Conservation (phyloP, 2,329 filamentous ascomycete species). For the Penicillium verrucosum region DNA sequence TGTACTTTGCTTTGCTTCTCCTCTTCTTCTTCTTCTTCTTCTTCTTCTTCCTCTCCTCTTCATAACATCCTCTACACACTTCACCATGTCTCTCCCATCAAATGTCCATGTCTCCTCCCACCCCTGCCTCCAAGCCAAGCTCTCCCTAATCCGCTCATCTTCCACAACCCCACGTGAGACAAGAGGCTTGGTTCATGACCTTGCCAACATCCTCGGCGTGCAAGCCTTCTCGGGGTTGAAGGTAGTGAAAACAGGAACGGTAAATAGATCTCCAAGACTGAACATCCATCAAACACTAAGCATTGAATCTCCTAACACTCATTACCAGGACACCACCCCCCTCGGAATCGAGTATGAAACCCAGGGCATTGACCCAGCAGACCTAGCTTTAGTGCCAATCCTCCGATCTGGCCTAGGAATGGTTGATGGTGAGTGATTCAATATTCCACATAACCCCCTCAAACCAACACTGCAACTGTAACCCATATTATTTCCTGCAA, state of each 20-base stretch:
- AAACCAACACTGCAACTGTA: neutral
- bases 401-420: constrained; percentile 89
- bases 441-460: neutral
- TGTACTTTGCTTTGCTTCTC: neutral
- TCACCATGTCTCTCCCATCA: constrained; percentile 42
- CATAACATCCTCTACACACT: constrained; percentile 1
- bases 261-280: constrained; percentile 42
- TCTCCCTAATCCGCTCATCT: constrained; percentile 80
- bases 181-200: constrained; percentile 79
- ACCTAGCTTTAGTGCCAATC: constrained; percentile 82
- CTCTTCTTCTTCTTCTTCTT: neutral
- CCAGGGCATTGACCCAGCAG: constrained; percentile 59
- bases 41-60: neutral
- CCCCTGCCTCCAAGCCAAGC: constrained; percentile 81
- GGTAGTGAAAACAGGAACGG: constrained; percentile 59
- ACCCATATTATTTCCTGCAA: neutral
- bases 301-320: neutral
- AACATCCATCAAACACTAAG: constrained; percentile 2
- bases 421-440: constrained; percentile 65
- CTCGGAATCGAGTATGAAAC: constrained; percentile 73
- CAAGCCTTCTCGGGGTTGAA: constrained; percentile 72
- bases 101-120: constrained; percentile 76
- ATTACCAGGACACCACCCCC: constrained; percentile 66
- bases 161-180: constrained; percentile 69
- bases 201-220: constrained; percentile 74